Conservation (phyloP, 1,284 basidiomycete genomes). For the Tilletia horrida region DNA sequence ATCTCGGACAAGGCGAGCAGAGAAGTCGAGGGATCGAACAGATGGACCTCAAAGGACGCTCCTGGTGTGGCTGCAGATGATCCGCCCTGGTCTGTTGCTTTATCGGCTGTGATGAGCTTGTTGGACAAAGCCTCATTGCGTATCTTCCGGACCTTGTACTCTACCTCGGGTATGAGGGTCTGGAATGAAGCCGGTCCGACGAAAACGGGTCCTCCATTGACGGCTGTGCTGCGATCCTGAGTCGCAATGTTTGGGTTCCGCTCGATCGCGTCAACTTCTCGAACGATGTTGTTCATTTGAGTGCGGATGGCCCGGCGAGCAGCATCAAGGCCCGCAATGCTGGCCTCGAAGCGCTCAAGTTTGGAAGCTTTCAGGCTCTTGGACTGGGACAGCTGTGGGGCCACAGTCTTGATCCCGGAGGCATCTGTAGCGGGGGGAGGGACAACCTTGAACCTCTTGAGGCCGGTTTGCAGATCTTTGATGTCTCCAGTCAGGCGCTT, state of each 20-base stretch:
- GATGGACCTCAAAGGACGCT: neutral
- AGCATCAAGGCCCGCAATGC: slow-evolving; percentile 5
- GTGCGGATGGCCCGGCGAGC: slow-evolving; percentile 14
- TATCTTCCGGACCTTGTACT: slow-evolving; percentile 18
- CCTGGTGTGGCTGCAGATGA: neutral
- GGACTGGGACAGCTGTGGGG: neutral
- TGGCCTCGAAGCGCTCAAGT: neutral
- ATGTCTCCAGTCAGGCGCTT: slow-evolving; percentile 8
- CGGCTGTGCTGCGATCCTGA: neutral
- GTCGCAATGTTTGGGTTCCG: slow-evolving; percentile 12
- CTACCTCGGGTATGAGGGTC: slow-evolving; percentile 13
- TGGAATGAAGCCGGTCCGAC: slow-evolving; percentile 19
- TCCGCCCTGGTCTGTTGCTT: neutral
- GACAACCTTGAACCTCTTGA: slow-evolving; percentile 17
- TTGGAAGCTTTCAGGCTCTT: neutral
- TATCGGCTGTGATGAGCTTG: slow-evolving; percentile 12
- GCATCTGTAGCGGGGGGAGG: neutral
- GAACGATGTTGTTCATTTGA: slow-evolving; percentile 19
- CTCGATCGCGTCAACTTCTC: slow-evolving; percentile 15
- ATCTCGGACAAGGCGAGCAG: neutral
- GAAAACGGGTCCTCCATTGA: neutral
- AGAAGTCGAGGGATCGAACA: neutral
- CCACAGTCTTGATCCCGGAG: neutral
- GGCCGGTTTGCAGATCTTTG: slow-evolving; percentile 12
- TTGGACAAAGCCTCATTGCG: slow-evolving; percentile 7